Base-by-base conservation (phyloP, 768 basidiomycete species). In the Termitomyces sp. region DNA sequence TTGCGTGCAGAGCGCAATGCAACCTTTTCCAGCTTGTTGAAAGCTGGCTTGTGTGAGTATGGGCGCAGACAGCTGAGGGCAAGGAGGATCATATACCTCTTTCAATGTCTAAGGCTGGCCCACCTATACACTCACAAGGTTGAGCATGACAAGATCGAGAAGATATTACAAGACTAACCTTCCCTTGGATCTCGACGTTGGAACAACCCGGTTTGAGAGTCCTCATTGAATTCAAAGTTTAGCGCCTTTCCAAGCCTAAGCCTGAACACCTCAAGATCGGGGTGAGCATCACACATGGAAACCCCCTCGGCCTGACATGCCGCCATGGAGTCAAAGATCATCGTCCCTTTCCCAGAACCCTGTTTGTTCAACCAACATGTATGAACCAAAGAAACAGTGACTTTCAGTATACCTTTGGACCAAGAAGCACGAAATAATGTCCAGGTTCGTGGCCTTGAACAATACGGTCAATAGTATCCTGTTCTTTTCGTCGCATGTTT, bases 21-120 rank as follows among this genome's bases (percentile, higher is more conserved):
- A 31, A 94, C 92, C 69, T 95, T 93, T 71, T 92, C 87, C 3
- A 92, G 78, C 70, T 95, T 95, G 71, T 88, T 92, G 73, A 93
- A 66, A 4, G 89, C 92, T 86, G 29, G 20, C 20, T 45, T 7
- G 6, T 14, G 17, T 61, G 11, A 68, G 46, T 17, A 46, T 37
- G 36, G 52, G 36, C n/a, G 4, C 37, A 31, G 46, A 25, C 14
- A 20, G n/a, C 20, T 29, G 56, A 31, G 52, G 59, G 20, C 40
- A 48, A 62, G 37, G 59, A 59, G 36, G 37, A 29, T 46, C 8
- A 38, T 43, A 55, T 59, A 87, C 90, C 89, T 74, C 94, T 80
- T 72, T 92, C 92, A 49, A 94, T 86, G 67, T 94, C 92, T 17
- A 94, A 76, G 6, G 87, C 83, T 5, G 94, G 85, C 1, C 92